Evolutionary conservation across 106 monocot species (phyloP).

Genomic region (Agapanthus africanus): DNA sequence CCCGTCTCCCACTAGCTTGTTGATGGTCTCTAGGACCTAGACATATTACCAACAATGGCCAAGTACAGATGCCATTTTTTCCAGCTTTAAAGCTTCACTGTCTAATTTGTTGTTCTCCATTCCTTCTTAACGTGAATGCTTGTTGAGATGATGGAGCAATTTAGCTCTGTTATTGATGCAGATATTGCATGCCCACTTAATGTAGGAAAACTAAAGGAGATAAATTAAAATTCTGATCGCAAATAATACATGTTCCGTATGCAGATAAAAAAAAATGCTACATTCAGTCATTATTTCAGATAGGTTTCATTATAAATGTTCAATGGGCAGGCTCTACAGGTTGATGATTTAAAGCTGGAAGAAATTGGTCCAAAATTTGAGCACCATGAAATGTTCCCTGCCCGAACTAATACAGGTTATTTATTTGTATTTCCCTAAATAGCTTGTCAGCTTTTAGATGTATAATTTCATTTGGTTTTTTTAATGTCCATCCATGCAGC

Average conservation of each 20-base stretch:
- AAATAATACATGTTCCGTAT: not conserved
- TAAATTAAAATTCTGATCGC: not conserved
- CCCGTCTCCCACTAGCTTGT: too few relatives aligned
- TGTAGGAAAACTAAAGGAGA: too few relatives aligned
- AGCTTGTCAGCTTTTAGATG: not conserved
- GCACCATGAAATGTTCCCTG: constrained; percentile 92
- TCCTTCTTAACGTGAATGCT: not conserved
- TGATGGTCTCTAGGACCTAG: too few relatives aligned
- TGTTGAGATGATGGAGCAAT: not conserved
- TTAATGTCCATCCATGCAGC: too few relatives aligned
- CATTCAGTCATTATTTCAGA: not conserved
- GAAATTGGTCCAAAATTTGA: constrained; percentile 97
- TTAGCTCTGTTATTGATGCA: not conserved
- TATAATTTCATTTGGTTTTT: too few relatives aligned
- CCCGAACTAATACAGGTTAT: constrained; percentile 92
- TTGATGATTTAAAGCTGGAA: constrained; percentile 72
- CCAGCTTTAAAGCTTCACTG: not conserved
- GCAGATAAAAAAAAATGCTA: not conserved
- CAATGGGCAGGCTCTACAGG: constrained; percentile 57
- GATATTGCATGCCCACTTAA: not conserved
- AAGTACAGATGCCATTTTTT: not conserved
- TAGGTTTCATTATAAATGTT: too few relatives aligned
- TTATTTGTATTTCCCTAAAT: not conserved
- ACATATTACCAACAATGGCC: too few relatives aligned
- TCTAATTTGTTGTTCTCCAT: not conserved